Evolutionary conservation across 2,329 filamentous ascomycete species (phyloP).

Genomic region (Byssochlamys sp.): DNA sequence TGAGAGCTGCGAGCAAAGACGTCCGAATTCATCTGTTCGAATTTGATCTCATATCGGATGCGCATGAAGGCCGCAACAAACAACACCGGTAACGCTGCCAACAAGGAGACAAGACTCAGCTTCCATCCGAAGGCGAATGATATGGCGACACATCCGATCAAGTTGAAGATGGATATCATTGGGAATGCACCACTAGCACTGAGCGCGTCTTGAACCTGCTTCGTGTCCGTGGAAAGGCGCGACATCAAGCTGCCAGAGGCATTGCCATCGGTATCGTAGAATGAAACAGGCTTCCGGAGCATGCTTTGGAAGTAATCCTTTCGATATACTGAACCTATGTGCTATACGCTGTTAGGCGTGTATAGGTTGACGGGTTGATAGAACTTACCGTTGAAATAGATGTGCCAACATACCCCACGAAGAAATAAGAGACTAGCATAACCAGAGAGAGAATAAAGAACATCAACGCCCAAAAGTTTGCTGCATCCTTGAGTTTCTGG

Average conservation of each 20-base stretch:
- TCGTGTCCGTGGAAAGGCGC: constrained; percentile 40
- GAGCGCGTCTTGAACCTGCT: constrained; percentile 42
- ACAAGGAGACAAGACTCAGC: constrained; percentile 57
- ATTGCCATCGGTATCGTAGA: constrained; percentile 39
- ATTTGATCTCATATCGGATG: constrained; percentile 56
- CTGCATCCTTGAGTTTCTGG: constrained; percentile 28
- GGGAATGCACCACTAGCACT: constrained; percentile 40
- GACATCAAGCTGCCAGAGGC: constrained; percentile 41
- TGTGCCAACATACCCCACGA: constrained; percentile 39
- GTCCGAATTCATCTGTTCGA: constrained; percentile 57
- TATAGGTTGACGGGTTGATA: background rate
- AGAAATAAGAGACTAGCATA: constrained; percentile 36
- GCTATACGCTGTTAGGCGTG: constrained; percentile 8
- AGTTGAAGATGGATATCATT: constrained; percentile 55
- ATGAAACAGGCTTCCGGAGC: constrained; percentile 33
- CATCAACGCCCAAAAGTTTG: constrained; percentile 47
- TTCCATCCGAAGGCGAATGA: constrained; percentile 70
- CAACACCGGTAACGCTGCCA: constrained; percentile 47
- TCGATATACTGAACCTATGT: constrained; percentile 28
- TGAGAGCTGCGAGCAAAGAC: constrained; percentile 64
- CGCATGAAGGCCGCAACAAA: constrained; percentile 42
- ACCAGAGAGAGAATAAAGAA: constrained; percentile 46
- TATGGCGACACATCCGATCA: constrained; percentile 56
- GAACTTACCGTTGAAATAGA: constrained; percentile 35
- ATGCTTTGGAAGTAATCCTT: constrained; percentile 40